phyloP scores from a whole-genome alignment of 768 basidiomycete genomes.

The Pulveroboletus frians region DNA sequence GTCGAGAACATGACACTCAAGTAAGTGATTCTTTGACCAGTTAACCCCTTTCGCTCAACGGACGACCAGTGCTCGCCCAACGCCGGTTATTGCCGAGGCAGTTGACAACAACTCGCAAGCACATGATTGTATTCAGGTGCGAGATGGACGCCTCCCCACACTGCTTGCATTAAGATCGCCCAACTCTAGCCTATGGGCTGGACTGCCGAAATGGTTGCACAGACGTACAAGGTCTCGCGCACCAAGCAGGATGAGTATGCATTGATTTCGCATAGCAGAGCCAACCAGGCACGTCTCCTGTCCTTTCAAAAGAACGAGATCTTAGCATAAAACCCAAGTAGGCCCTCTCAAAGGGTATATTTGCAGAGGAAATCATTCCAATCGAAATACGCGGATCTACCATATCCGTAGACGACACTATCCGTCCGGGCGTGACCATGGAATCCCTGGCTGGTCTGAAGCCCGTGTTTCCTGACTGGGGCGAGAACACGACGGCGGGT shows the following conservation, averaged over 20 bases:
- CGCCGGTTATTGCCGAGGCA: slow-evolving; percentile 55
- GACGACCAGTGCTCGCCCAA: slow-evolving; percentile 58
- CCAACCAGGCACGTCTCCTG: slow-evolving; percentile 45
- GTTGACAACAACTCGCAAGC: slow-evolving; percentile 61
- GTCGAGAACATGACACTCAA: slow-evolving; percentile 82
- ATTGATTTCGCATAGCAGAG: slow-evolving; percentile 79
- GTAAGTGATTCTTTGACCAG: slow-evolving; percentile 34
- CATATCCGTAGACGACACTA: slow-evolving; percentile 78
- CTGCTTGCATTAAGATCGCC: background rate
- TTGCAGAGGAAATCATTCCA: slow-evolving; percentile 86
- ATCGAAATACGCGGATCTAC: slow-evolving; percentile 65
- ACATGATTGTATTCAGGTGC: slow-evolving; percentile 67
- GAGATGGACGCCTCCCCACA: background rate
- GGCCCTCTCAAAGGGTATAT: slow-evolving; percentile 67
- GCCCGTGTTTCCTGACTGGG: slow-evolving; percentile 84
- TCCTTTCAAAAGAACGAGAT: background rate
- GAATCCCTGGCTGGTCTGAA: slow-evolving; percentile 77
- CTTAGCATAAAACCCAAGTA: slow-evolving; percentile 22
- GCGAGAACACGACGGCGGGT: slow-evolving; percentile 64
- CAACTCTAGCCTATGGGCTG: slow-evolving; percentile 80
- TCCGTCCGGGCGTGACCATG: slow-evolving; percentile 74
- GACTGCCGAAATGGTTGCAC: slow-evolving; percentile 90
- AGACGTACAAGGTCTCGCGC: slow-evolving; percentile 70
- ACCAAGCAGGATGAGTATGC: slow-evolving; percentile 88
- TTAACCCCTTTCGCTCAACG: background rate